Evolutionary conservation across 2,329 filamentous ascomycete genomes (phyloP).

Genomic region (Aaosphaeria pasadenensis): DNA sequence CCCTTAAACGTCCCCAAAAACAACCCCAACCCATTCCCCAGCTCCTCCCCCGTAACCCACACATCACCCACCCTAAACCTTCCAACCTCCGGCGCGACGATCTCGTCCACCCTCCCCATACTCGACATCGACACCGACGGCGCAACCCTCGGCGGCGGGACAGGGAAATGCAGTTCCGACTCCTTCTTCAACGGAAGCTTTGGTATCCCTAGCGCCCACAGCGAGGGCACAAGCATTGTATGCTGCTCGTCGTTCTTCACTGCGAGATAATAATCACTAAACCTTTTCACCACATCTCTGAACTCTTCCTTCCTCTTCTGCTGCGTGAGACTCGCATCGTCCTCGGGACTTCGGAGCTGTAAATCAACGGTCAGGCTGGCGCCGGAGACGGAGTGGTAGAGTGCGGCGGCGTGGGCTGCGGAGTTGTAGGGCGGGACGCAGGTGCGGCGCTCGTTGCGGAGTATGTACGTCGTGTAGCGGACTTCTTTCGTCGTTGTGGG

Average conservation of each 20-base stretch:
- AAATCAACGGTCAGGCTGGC: neutral
- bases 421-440: conserved; percentile 5
- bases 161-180: neutral
- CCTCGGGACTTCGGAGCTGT: neutral
- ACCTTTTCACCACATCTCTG: too few species aligned
- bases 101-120: conserved; percentile 28
- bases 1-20: conserved; percentile 42
- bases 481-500: neutral
- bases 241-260: too few species aligned
- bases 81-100: conserved; percentile 21
- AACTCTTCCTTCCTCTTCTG: neutral
- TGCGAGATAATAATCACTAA: too few species aligned
- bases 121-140: conserved; percentile 10
- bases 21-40: conserved; percentile 36
- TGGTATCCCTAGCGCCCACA: neutral
- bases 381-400: conserved; percentile 14
- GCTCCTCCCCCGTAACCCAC: conserved; percentile 48
- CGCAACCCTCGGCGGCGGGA: conserved; percentile 5
- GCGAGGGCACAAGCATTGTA: neutral
- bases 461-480: conserved; percentile 8
- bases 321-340: neutral
- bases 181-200: neutral
- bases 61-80: conserved; percentile 31
- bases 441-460: conserved; percentile 7
- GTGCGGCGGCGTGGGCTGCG: conserved; percentile 6